phyloP scores from a whole-genome alignment of 257 asterid species.

The Asclepias syriaca region DNA sequence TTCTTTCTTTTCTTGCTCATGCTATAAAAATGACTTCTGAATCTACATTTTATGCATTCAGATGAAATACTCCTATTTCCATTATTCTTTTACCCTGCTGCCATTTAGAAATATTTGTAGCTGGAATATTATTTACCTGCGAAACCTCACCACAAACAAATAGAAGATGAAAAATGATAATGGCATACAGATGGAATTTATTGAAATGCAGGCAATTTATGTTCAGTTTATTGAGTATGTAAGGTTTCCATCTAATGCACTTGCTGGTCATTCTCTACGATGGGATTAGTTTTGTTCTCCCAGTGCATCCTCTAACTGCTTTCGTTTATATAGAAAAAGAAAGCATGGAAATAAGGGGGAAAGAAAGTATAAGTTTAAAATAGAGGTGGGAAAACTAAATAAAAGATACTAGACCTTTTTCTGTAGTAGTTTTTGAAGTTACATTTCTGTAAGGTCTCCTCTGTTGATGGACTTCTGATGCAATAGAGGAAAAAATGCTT shows the following conservation, averaged over 20 bases:
- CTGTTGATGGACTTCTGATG: background rate
- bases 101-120: background rate
- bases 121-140: background rate
- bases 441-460: background rate
- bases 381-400: background rate
- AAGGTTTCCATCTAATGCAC: background rate
- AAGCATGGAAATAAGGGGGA: background rate
- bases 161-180: background rate
- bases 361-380: background rate
- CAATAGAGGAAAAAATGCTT: background rate
- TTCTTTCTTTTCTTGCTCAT: background rate
- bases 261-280: background rate
- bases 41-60: background rate
- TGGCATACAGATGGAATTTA: background rate
- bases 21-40: background rate
- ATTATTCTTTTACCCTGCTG: background rate
- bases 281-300: background rate
- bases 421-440: background rate
- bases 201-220: background rate
- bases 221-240: background rate
- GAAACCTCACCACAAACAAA: background rate
- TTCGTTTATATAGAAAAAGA: background rate
- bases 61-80: background rate
- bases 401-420: background rate
- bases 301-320: background rate